Base-by-base conservation (phyloP, 129 eudicot species). In the Erigeron canadensis region DNA sequence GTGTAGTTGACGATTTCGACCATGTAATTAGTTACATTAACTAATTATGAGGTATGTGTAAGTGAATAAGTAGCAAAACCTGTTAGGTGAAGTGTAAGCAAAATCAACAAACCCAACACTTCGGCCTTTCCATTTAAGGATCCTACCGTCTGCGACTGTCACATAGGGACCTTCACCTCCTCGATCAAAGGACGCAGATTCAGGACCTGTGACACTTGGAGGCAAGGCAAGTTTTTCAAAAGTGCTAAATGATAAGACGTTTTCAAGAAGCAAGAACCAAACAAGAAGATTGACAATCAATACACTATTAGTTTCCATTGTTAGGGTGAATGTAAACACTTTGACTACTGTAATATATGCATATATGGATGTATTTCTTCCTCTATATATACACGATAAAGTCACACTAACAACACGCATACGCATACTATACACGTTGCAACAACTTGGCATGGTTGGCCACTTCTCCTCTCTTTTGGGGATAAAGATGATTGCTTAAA, bases 81-180 rank as follows among this genome's bases (percentile, higher is more conserved):
- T 77, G 56, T 56, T 43, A 7, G 83, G 85, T 57, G 84, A 80
- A 69, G 88, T 84, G 51, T 75, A 64, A 0, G 85, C 83, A 54
- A 80, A 80, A 59, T 84, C 80, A 17, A 73, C 55, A 57, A 80
- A 83, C 34, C 82, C 81, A 11, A n/a, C 8, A 10, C 54, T 57
- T 6, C 82, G 70, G 65, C 76, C 78, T 64, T 73, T 41, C 83
- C 83, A 81, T 68, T 77, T 81, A 10, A 84, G 83, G 44, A 84
- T 70, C 39, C 88, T 63, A 41, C 88, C 88, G 21, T 81, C 88
- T 22, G 83, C 64, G 7, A 81, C 73, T 0, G 81, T 69, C 15
- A 77, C 75, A 8, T 84, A 84, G 0, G 86, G 88, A 16, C 88
- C 88, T 8, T 61, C 64, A 41, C 88, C 84, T 16, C 60, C 67